Evolutionary conservation across 108 stramenopile genomes (phyloP).

Genomic region (Cyclostephanos invisitatus): DNA sequence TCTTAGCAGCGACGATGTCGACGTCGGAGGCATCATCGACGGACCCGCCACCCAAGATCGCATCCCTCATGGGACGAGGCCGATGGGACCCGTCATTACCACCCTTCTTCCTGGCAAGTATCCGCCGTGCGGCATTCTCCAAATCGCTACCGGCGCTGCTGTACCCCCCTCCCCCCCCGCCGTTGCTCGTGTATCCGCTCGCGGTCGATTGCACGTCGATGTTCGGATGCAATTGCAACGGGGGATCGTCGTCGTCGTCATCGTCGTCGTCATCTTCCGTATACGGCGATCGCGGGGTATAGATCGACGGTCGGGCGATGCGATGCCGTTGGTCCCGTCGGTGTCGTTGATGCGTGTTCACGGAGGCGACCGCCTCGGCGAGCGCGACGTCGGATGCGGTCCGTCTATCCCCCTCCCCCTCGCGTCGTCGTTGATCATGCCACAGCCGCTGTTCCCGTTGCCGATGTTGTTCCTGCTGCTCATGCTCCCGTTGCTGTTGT

Average conservation of each 20-base stretch:
- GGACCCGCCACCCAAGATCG: background rate
- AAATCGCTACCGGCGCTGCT: constrained; percentile 23
- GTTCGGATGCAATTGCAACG: background rate
- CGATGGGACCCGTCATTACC: background rate
- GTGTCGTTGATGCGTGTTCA: background rate
- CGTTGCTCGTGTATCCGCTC: constrained; percentile 7
- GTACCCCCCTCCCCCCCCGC: too few relatives aligned
- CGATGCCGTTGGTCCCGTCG: too few relatives aligned
- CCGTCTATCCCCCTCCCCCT: background rate
- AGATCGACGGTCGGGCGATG: background rate
- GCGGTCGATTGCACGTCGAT: constrained; percentile 4
- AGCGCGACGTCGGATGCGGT: background rate
- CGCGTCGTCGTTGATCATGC: background rate
- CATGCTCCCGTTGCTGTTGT: constrained; percentile 1
- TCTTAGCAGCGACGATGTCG: background rate
- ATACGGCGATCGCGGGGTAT: background rate
- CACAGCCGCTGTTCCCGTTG: background rate
- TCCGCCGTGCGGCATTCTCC: constrained; percentile 34
- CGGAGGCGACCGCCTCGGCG: background rate
- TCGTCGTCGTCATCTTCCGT: background rate
- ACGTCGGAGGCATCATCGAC: background rate
- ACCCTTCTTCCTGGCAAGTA: constrained; percentile 18
- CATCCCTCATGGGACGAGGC: background rate
- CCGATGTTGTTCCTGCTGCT: background rate
- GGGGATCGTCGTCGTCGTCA: constrained; percentile 13